Evolutionary conservation across 2,329 filamentous ascomycete genomes (phyloP), one percentile per base, ranked within the genome.

Genomic region (Biscogniauxia mediterranea): DNA sequence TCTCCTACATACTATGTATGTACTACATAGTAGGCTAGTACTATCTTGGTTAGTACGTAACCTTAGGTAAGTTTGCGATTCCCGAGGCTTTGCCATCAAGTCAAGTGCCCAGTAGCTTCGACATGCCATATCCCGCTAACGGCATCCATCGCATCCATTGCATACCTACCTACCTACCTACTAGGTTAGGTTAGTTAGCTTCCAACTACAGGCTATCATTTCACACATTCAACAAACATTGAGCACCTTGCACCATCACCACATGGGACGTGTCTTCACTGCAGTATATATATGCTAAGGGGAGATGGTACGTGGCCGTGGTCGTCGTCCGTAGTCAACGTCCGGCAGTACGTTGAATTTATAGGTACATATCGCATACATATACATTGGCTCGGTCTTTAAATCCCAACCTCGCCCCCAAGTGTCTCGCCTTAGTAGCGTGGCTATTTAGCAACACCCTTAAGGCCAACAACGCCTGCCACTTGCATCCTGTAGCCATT

Each of bases 381-480:
- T 55, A 54, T 58, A 64, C 56, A 58, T 32, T n/a, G 53, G 38
- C 61, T 65, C 61, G 61, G 58, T 19, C 32, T 57, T 32, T 32
- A 32, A 51, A 23, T 52, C 38, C 32, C 19, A 52, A 52, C 50
- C 50, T 21, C 50, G 19, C 19, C 50, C 8, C 50, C 15, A 46
- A 46, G 38, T 46, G 38, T 46, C 17, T 46, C 38, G 11, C 17
- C 17, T 17, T n/a, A 46, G 11, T 46, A 46, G 38, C 38, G 11
- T 46, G 6, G 17, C 38, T 46, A 17, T 46, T 46, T 11, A 46
- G 38, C 38, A 46, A 46, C 38, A 46, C 38, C 38, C 15, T 46
- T 3, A 46, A 46, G 38, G 38, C 38, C 38, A n/a, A 46, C 38
- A n/a, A 11, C 15, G 38, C 38, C 38, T 46, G 38, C 15, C 38